Evolutionary conservation across 2,329 filamentous ascomycete genomes (phyloP), one percentile per base, ranked within the genome.

Genomic region (Sclerotiophoma versabilis): DNA sequence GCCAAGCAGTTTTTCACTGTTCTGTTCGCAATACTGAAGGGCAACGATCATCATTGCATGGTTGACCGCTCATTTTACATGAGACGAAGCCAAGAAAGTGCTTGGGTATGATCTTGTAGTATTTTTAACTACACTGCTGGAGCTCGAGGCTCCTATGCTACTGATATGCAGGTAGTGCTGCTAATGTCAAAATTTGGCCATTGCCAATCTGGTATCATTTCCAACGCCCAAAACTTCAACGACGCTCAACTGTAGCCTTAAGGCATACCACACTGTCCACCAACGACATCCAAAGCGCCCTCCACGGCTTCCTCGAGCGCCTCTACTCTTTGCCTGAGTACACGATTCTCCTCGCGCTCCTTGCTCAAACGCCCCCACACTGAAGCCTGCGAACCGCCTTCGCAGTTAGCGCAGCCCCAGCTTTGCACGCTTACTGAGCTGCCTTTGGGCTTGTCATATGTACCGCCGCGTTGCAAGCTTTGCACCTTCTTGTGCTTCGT

Each of bases 291-390:
- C 59, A 87, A 76, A 43, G 81, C 83, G 34, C 83, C 80, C 49
- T 87, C 84, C 43, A 87, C 76, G 17, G 79, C 79, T 34, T 76
- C 72, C 64, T 86, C 83, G 29, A 87, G 72, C 45, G 82, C 78
- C 10, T 77, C 77, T 3, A 87, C 75, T 41, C 83, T 75, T 37
- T 76, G 72, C 63, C 83, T 82, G 41, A 87, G 68, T 7, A 75
- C 76, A 22, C 74, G 70, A 57, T 85, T 87, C 70, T 87, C 84
- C 42, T 82, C 83, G 73, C 71, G 85, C 69, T 61, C 82, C 70
- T 48, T 80, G 69, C 62, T 84, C 72, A 58, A 81, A 74, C 63
- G 77, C 8, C 71, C 80, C 82, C 84, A 87, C 0, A 84, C 83
- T 19, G 73, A 70, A 29, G 69, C 66, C 43, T 77, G 74, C 19